These are phyloP conservation scores for Fraxinus angustifolia DNA, from an alignment of 305 asterid species.

Conservation along the genomic window DNA sequence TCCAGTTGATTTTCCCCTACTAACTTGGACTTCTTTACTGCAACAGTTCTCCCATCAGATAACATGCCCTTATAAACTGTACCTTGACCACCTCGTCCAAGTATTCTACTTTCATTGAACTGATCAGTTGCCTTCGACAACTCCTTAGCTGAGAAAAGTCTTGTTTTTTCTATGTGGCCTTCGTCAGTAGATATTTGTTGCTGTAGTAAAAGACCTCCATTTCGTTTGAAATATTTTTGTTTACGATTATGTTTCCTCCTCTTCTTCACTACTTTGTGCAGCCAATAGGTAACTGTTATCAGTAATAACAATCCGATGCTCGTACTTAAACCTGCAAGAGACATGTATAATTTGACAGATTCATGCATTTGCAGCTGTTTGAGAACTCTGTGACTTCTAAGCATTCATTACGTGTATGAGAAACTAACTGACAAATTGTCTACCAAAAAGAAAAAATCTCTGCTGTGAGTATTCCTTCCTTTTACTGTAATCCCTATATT, in stretches of 20 bases:
- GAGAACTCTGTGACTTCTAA: background rate
- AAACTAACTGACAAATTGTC: background rate
- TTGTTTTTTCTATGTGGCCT: background rate
- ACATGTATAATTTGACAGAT: background rate
- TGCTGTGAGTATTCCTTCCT: background rate
- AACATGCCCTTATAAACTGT: too few relatives aligned
- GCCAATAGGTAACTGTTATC: background rate
- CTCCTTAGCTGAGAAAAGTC: background rate
- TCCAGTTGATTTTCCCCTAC: too few relatives aligned
- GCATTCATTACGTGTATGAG: background rate
- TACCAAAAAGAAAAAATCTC: too few relatives aligned
- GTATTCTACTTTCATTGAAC: conserved; percentile 1
- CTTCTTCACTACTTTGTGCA: background rate
- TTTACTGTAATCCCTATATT: background rate
- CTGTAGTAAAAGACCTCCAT: conserved; percentile 6
- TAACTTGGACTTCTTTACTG: too few relatives aligned
- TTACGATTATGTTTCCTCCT: background rate
- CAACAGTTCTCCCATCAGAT: too few relatives aligned
- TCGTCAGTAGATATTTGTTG: background rate
- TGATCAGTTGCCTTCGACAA: conserved; percentile 10
- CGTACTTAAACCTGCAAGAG: background rate
- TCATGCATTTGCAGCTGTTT: background rate
- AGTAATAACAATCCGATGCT: background rate
- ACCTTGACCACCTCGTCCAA: conserved; percentile 3
- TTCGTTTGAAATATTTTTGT: conserved; percentile 2